A percentile compares a stretch with the other conserved stretches of the same genome.
These are phyloP conservation scores for Elongisporangium anandrum DNA, from an alignment of 352 stramenopile genomes.

Conservation along the genomic window DNA sequence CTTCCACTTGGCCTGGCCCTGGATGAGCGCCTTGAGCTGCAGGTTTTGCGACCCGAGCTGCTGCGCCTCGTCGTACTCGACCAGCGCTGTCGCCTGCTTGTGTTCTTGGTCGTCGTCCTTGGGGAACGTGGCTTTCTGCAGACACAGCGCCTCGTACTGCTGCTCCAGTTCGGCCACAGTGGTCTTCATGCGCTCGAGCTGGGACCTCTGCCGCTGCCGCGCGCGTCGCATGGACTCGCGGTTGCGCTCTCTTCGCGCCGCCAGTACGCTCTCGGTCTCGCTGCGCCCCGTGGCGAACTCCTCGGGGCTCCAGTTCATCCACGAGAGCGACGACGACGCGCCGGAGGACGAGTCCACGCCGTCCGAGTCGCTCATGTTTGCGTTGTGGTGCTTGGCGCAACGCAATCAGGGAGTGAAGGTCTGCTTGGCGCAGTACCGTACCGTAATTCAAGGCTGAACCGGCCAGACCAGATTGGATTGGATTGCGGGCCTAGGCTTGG, in stretches of 20 bases:
- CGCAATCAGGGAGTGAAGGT: background rate
- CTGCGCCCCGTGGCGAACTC: background rate
- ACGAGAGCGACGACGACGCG: background rate
- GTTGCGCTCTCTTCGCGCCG: slow-evolving; percentile 43
- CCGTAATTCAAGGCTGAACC: background rate
- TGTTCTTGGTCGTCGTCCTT: background rate
- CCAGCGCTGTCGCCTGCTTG: background rate
- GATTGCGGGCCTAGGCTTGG: too few relatives aligned
- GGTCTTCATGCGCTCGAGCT: slow-evolving; percentile 33
- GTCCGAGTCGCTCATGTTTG: background rate
- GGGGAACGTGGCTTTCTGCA: slow-evolving; percentile 1
- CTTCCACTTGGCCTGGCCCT: slow-evolving; percentile 30
- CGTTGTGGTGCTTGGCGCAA: background rate
- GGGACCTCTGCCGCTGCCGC: slow-evolving; percentile 38
- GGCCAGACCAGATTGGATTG: background rate
- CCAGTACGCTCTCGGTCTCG: slow-evolving; percentile 14
- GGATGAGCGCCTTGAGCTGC: slow-evolving; percentile 28
- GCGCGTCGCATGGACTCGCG: slow-evolving; percentile 56
- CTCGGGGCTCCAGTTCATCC: background rate
- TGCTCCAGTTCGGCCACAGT: slow-evolving; percentile 31
- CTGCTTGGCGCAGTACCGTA: background rate
- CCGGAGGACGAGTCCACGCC: background rate
- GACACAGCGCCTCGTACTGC: slow-evolving; percentile 35
- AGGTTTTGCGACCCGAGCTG: slow-evolving; percentile 36
- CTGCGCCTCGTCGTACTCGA: slow-evolving; percentile 3